These are phyloP conservation scores for Silene latifolia DNA, from an alignment of 148 eudicot species.

Conservation along the genomic window DNA sequence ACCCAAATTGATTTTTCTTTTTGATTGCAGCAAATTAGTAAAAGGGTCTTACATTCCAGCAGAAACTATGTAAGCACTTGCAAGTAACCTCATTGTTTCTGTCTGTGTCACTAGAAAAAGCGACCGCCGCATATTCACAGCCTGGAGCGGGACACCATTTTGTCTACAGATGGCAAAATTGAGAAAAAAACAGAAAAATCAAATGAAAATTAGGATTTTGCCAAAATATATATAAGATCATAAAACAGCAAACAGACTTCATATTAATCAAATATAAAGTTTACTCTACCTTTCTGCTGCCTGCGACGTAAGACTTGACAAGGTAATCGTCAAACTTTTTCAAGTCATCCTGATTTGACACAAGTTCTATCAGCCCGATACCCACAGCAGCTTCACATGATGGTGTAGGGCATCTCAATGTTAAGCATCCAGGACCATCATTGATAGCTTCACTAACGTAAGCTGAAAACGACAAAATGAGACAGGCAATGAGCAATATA, in stretches of 20 bases:
- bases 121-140: conserved; percentile 64
- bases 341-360: conserved; percentile 40
- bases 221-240: background rate
- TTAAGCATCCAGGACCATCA: conserved; percentile 64
- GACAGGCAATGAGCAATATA: background rate
- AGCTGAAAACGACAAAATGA: conserved; percentile 27
- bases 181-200: background rate
- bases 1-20: background rate
- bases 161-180: conserved; percentile 29
- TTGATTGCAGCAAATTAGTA: background rate
- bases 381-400: conserved; percentile 65
- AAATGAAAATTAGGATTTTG: background rate
- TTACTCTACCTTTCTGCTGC: conserved; percentile 41
- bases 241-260: too few species aligned
- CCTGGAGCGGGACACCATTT: conserved; percentile 86
- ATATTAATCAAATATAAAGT: background rate
- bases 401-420: conserved; percentile 58
- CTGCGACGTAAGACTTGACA: conserved; percentile 51
- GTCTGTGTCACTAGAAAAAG: conserved; percentile 35
- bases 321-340: conserved; percentile 42
- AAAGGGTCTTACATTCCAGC: conserved; percentile 61
- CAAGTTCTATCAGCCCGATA: conserved; percentile 40
- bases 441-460: conserved; percentile 53
- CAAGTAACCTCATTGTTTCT: conserved; percentile 53
- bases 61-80: conserved; percentile 57